These are phyloP conservation scores for Coffea canephora DNA, from an alignment of 257 asterid genomes.

Conservation along the genomic window DNA sequence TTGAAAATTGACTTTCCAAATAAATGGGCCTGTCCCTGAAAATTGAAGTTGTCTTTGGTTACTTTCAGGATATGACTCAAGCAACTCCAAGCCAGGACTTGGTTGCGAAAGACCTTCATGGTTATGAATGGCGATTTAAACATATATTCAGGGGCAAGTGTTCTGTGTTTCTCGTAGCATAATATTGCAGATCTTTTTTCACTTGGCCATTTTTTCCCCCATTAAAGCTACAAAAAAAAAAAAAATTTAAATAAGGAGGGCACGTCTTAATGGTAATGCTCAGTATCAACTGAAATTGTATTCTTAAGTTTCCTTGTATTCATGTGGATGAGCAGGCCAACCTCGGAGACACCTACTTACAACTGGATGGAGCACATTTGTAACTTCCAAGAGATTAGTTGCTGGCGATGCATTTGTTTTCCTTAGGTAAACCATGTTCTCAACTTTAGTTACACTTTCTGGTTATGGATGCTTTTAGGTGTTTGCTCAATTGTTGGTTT, in stretches of 20 bases:
- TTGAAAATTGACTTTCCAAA: not conserved
- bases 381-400: constrained; percentile 69
- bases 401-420: constrained; percentile 72
- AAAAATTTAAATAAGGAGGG: too few species aligned
- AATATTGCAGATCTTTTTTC: not conserved
- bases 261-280: not conserved
- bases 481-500: not conserved
- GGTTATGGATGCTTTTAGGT: not conserved
- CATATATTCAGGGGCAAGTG: constrained; percentile 79
- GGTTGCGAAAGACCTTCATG: constrained; percentile 78
- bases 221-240: not conserved
- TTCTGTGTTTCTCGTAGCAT: constrained; percentile 10
- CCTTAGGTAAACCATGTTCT: constrained; percentile 52
- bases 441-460: not conserved
- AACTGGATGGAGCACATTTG: constrained; percentile 87
- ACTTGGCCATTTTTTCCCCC: not conserved
- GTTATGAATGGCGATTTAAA: constrained; percentile 88
- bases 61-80: constrained; percentile 70
- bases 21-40: not conserved
- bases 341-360: constrained; percentile 80
- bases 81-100: constrained; percentile 80
- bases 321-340: constrained; percentile 55
- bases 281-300: not conserved
- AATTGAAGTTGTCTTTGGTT: constrained; percentile 15
- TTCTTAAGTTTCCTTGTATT: not conserved